These are phyloP conservation scores for Arthrobotrys conoides DNA, from an alignment of 2,329 filamentous ascomycete species.

Conservation along the genomic window DNA sequence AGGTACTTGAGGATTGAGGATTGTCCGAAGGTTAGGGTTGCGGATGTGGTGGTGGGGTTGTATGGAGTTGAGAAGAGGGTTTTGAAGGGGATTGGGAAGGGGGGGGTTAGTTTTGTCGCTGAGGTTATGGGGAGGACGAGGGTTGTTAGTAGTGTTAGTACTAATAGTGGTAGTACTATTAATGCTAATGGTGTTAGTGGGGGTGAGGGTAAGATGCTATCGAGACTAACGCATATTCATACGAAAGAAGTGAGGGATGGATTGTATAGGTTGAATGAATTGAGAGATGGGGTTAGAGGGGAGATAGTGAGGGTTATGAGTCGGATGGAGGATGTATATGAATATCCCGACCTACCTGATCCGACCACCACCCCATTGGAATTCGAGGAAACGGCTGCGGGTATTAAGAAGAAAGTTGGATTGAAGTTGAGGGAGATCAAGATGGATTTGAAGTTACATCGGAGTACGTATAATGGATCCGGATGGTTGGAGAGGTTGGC, in stretches of 20 bases:
- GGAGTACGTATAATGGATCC: slow-evolving; percentile 33
- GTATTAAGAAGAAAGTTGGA: slow-evolving; percentile 5
- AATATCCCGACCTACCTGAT: slow-evolving; percentile 38
- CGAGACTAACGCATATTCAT: slow-evolving; percentile 42
- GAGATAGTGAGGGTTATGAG: slow-evolving; percentile 51
- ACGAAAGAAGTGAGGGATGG: slow-evolving; percentile 52
- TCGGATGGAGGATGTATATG: slow-evolving; percentile 48
- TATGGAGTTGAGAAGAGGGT: slow-evolving; percentile 47
- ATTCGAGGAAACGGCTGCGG: background rate
- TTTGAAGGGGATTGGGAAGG: slow-evolving; percentile 3
- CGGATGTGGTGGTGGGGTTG: slow-evolving; percentile 49
- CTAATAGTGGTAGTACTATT: too few species aligned
- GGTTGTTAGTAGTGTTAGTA: background rate
- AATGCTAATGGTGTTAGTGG: background rate
- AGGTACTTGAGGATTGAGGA: slow-evolving; percentile 33
- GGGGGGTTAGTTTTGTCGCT: slow-evolving; percentile 49
- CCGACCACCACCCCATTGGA: too few species aligned
- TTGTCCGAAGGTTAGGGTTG: slow-evolving; percentile 39
- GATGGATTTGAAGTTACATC: slow-evolving; percentile 46
- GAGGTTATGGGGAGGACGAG: slow-evolving; percentile 43
- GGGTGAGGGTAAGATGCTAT: slow-evolving; percentile 18
- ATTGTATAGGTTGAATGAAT: slow-evolving; percentile 38
- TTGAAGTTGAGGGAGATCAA: slow-evolving; percentile 40
- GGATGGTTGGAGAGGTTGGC: slow-evolving; percentile 47
- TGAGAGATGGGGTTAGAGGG: slow-evolving; percentile 45